These are phyloP conservation scores for Coemansia sp. DNA, from an alignment of 192 early-diverging fungal species.

Conservation along the genomic window DNA sequence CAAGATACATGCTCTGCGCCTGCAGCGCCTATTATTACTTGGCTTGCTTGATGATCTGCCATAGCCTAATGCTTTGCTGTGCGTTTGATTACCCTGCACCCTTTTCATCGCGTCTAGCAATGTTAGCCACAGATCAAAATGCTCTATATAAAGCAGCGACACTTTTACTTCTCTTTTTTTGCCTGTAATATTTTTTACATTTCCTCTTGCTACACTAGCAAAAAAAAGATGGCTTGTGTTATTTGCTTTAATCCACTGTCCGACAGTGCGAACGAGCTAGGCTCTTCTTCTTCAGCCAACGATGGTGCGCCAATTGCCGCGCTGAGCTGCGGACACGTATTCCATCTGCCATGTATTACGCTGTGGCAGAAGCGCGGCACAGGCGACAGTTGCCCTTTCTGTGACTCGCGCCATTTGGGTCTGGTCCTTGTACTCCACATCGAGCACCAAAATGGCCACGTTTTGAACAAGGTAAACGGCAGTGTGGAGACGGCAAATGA, in stretches of 20 bases:
- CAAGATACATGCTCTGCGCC: too few species aligned
- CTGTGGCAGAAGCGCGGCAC: background rate
- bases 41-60: too few species aligned
- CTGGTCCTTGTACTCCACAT: background rate
- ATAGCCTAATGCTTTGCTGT: too few species aligned
- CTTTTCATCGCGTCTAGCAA: background rate
- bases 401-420: background rate
- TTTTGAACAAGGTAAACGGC: background rate
- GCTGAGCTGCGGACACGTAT: background rate
- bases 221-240: slow-evolving; percentile 13
- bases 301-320: background rate
- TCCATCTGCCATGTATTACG: background rate
- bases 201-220: background rate
- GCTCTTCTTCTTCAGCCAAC: background rate
- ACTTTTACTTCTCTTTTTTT: background rate
- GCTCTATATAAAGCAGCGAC: too few species aligned
- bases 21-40: too few species aligned
- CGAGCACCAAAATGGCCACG: background rate
- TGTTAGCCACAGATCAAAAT: too few species aligned
- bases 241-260: background rate
- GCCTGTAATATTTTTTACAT: background rate
- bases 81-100: too few species aligned
- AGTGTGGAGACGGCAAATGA: background rate
- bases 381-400: background rate
- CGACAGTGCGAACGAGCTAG: too few species aligned